Evolutionary conservation across 768 basidiomycete genomes (phyloP), one percentile per base, ranked within the genome.

Genomic region (Suillus spraguei): DNA sequence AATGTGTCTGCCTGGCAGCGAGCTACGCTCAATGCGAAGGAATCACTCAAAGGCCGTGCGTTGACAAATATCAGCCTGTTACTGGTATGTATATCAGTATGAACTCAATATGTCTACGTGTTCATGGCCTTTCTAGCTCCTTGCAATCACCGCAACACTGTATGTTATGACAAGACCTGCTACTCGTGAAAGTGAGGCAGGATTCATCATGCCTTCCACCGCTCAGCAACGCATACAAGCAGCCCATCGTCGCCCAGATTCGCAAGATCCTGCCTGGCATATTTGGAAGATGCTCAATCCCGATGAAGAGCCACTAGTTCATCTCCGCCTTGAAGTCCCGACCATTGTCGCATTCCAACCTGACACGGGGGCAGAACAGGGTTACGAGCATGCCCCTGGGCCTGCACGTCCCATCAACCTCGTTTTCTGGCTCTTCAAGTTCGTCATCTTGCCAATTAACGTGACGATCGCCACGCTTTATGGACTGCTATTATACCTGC

Each of bases 271-370:
- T 10, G 87, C 89, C 10, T 85, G 82, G 79, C 81, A 84, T 38
- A 83, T 93, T 46, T 97, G 95, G 94, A 85, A 86, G 61, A 80
- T 83, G 7, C 77, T 96, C 22, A 95, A 94, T 70, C 92, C 93
- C 3, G 75, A 78, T 5, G 83, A 86, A 64, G 81, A 87, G 39
- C 74, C 83, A 13, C 75, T 91, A 3, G 82, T 95, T 13, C 92
- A 95, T 74, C 73, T 96, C 55, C 88, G 91, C 65, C 80, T 95
- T 63, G 92, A 95, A 71, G 78, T 83, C n/a, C 93, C 95, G 0
- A 85, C 86, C 2, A 83, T 94, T 65, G 79, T 97, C 41, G 85
- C 91, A 24, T 84, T 94, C 69, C 76, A 80, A 58, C 80, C 81
- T 6, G 80, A 83, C 60, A 70, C 68, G 5, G 71, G 76, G 44